Base-by-base conservation (phyloP, 140 eudicot genomes). In the Cichorium intybus region DNA sequence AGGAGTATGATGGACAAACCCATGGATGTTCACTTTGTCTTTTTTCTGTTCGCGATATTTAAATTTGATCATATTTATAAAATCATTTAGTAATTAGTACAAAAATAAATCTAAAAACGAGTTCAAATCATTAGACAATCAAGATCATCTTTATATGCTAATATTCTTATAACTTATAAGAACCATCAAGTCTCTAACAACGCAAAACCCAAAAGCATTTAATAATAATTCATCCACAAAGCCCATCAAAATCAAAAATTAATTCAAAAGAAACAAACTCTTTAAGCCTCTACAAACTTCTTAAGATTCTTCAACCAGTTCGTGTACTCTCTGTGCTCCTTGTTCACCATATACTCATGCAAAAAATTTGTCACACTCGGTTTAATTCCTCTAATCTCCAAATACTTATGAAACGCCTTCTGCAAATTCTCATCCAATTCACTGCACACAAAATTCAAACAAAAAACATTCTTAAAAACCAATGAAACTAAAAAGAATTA, bases 351-450 rank as follows among this genome's bases (percentile, higher is more conserved):
- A 81, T 94, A 94, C 68, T 79, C 97, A 8, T 81, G 88, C 85
- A 94, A 65, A 79, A 84, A 86, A 53, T 80, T 86, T 11, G 95
- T 86, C 1, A 73, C 60, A 56, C 90, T 82, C 18, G 97, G 85
- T 72, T 78, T 89, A 69, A 94, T 82, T 10, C 99, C 99, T 74
- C 99, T 80, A 11, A 80, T 80, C 70, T 86, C 95, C 74, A 94
- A 80, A 64, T 94, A 94, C 93, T 86, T 89, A 75, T 88, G 90
- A 63, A 94, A 86, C 22, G 88, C 97, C 87, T 86, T 89, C 72
- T 94, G 97, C 69, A 86, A 60, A 80, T 94, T 89, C 75, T 84
- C 97, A 68, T 89, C 95, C 89, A 92, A 74, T 54, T 92, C 95
- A 75, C 98, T 92, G 68, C 20, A 45, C 1, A 72, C 16, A 58